Percentiles rank a stretch among this genome's conserved stretches.
Conservation (phyloP, 2,329 filamentous ascomycete species). For the Allantophomopsis lycopodina region DNA sequence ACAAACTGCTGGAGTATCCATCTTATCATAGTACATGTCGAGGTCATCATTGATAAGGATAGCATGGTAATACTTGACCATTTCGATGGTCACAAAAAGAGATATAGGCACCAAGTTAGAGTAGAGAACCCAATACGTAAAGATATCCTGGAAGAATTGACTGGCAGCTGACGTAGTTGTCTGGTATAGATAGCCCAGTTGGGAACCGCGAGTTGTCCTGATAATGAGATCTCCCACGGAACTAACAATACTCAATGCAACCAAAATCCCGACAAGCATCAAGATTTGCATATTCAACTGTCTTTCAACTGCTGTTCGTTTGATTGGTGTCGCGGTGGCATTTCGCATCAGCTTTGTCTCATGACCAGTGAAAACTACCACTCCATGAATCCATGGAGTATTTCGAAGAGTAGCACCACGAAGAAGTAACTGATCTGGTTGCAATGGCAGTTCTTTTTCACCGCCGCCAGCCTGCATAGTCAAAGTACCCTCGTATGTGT, state of each 20-base stretch:
- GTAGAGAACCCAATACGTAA: constrained; percentile 97
- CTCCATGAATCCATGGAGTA: constrained; percentile 91
- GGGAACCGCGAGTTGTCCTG: constrained; percentile 45
- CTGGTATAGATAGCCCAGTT: constrained; percentile 63
- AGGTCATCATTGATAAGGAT: constrained; percentile 95
- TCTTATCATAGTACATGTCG: constrained; percentile 95
- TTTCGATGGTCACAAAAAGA: constrained; percentile 90
- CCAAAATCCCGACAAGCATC: constrained; percentile 72
- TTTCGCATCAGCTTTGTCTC: constrained; percentile 99
- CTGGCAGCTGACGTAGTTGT: constrained; percentile 46
- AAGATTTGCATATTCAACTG: constrained; percentile 91
- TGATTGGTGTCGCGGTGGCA: constrained; percentile 92
- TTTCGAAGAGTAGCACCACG: constrained; percentile 90
- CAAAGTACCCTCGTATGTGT: constrained; percentile 93
- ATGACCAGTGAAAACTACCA: constrained; percentile 94
- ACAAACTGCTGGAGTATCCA: constrained; percentile 89
- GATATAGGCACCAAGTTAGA: constrained; percentile 95
- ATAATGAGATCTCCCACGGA: constrained; percentile 83
- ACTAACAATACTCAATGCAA: constrained; percentile 76
- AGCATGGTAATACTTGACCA: constrained; percentile 98
- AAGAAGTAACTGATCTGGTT: constrained; percentile 84
- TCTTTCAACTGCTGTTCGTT: constrained; percentile 88
- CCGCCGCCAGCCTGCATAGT: constrained; percentile 83
- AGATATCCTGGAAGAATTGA: constrained; percentile 85
- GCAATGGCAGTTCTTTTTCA: constrained; percentile 81